phyloP scores from a whole-genome alignment of 2,329 filamentous ascomycete genomes.

The Sporothrix globosa region DNA sequence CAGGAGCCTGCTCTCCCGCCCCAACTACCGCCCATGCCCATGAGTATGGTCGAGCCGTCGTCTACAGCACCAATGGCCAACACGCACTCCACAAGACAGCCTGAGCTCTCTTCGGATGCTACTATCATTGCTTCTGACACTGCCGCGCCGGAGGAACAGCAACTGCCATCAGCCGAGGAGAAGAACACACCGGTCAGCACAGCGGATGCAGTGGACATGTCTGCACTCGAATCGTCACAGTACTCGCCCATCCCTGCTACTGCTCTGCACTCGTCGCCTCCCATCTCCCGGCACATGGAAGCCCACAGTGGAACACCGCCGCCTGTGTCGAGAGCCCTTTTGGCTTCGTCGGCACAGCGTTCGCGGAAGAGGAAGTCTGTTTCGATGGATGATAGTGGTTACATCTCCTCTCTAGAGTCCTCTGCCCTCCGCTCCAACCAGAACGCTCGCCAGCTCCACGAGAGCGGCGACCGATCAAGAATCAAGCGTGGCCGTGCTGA shows the following conservation, averaged over 20 bases:
- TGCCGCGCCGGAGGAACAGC: slow-evolving; percentile 35
- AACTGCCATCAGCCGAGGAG: slow-evolving; percentile 21
- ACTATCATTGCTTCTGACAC: slow-evolving; percentile 72
- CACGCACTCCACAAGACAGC: slow-evolving; percentile 39
- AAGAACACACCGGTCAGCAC: neutral
- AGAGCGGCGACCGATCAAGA: slow-evolving; percentile 70
- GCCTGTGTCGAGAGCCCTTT: slow-evolving; percentile 61
- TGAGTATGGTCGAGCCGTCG: slow-evolving; percentile 35
- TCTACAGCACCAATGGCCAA: slow-evolving; percentile 28
- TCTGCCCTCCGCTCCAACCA: slow-evolving; percentile 77
- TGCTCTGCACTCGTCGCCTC: slow-evolving; percentile 87
- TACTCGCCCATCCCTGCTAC: slow-evolving; percentile 72
- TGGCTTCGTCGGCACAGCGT: slow-evolving; percentile 58
- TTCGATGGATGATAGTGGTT: slow-evolving; percentile 89
- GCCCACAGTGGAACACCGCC: slow-evolving; percentile 75
- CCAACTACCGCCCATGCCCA: slow-evolving; percentile 46
- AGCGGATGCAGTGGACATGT: slow-evolving; percentile 35
- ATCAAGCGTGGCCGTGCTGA: slow-evolving; percentile 90
- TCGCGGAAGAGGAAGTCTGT: slow-evolving; percentile 76
- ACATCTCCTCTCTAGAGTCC: slow-evolving; percentile 94
- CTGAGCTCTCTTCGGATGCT: slow-evolving; percentile 74
- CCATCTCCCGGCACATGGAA: slow-evolving; percentile 64
- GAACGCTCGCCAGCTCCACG: slow-evolving; percentile 67
- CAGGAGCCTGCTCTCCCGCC: slow-evolving; percentile 55
- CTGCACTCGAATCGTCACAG: slow-evolving; percentile 53